A percentile compares a stretch with the other conserved stretches of the same genome.
Evolutionary conservation across 2,329 filamentous ascomycete genomes (phyloP).

Genomic region (Pseudogymnoascus verrucosus): DNA sequence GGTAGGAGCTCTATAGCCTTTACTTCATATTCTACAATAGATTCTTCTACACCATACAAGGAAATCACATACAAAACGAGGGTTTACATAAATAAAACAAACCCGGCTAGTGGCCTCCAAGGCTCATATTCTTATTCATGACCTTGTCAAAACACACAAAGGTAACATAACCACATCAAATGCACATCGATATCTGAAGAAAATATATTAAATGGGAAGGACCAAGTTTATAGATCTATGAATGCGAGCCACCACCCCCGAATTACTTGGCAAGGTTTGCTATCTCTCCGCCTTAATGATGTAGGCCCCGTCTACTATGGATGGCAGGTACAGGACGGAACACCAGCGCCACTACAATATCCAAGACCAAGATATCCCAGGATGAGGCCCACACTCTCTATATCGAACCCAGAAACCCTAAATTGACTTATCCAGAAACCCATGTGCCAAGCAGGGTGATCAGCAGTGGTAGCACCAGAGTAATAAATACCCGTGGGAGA

Average conservation of each 20-base stretch:
- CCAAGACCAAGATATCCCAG: background rate
- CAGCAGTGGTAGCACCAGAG: conserved; percentile 2
- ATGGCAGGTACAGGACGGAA: background rate
- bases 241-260: background rate
- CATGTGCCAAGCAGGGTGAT: background rate
- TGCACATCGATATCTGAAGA: background rate
- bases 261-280: background rate
- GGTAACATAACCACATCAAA: background rate
- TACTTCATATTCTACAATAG: background rate
- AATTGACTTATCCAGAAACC: conserved; percentile 1
- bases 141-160: background rate
- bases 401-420: conserved; percentile 6
- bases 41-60: background rate
- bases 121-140: background rate
- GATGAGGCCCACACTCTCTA: background rate
- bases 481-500: conserved; percentile 29
- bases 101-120: background rate
- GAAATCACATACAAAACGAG: background rate
- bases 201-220: background rate
- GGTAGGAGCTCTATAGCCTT: background rate
- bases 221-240: conserved; percentile 6
- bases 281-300: background rate
- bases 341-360: background rate
- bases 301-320: background rate
- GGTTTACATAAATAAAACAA: background rate